These are phyloP conservation scores for Cladosporium cucumerinum DNA, from an alignment of 2,329 filamentous ascomycete genomes.

Conservation along the genomic window DNA sequence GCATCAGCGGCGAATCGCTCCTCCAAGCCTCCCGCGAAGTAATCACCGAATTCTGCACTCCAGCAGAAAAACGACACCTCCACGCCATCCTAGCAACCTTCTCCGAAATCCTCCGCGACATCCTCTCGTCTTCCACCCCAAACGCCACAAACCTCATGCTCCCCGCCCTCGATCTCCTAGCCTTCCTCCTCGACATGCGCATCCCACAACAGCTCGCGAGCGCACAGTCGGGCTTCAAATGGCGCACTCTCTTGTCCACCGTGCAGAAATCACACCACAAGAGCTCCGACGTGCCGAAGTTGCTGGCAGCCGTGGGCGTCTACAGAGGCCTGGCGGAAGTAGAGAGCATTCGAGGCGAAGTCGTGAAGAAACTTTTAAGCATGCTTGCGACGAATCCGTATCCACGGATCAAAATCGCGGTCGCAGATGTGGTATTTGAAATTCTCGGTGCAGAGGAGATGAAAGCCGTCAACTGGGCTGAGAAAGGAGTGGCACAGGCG, in stretches of 20 bases:
- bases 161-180: constrained; percentile 71
- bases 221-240: constrained; percentile 53
- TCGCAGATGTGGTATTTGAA: constrained; percentile 42
- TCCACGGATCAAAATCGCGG: constrained; percentile 60
- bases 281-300: constrained; percentile 74
- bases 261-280: constrained; percentile 80
- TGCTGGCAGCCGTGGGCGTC: constrained; percentile 74
- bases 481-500: constrained; percentile 8
- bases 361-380: constrained; percentile 65
- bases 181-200: constrained; percentile 60
- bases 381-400: constrained; percentile 75
- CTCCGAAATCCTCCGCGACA: constrained; percentile 23
- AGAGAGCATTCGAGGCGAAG: constrained; percentile 52
- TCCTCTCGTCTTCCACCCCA: constrained; percentile 9
- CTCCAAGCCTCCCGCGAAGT: constrained; percentile 66
- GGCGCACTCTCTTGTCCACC: constrained; percentile 62
- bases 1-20: constrained; percentile 73
- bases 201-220: constrained; percentile 39
- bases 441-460: constrained; percentile 35
- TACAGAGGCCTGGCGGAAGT: constrained; percentile 67
- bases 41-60: constrained; percentile 48
- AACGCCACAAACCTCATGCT: constrained; percentile 20
- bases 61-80: constrained; percentile 12
- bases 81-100: constrained; percentile 24
- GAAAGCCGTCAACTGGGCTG: constrained; percentile 25